Evolutionary conservation across 1,284 basidiomycete species (phyloP), one percentile per base, ranked within the genome.

Genomic region (Ceratobasidium sp.): DNA sequence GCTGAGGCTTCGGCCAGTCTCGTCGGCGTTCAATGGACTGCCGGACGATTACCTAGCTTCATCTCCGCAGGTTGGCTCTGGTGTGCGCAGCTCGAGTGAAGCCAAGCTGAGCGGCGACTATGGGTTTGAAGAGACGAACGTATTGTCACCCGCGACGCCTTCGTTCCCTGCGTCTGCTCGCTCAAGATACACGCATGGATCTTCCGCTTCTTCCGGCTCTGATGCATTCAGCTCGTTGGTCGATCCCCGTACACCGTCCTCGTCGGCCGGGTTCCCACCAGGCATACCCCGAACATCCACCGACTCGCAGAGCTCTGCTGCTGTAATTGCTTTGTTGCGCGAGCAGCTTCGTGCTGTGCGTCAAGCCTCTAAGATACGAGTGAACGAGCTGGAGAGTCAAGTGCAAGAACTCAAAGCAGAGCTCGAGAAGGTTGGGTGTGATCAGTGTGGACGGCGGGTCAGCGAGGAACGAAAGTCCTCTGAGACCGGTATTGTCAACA

Each of bases 341-440:
- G 62, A 65, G 41, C 74, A 62, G 39, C 49, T 64, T 48, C 53
- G 66, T 3, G 27, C 37, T 31, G 48, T 69, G 39, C 58, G 61
- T 37, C 51, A 48, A 51, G 51, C 61, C 22, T 61, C 59, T 7
- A 62, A 24, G 53, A 65, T 37, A n/a, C 71, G 61, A 46, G 59
- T 76, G 41, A 51, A 34, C 48, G 61, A 76, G 41, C 58, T 71
- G 59, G 74, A 63, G 37, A 51, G 9, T 34, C 66, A 75, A 24
- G 54, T 75, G n/a, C 43, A 61, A 19, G 34, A 41, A 41, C 49
- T 75, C 34, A 75, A 13, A 41, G 11, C 16, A 29, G 71, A 76
- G 46, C 48, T 73, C n/a, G 51, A 61, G 24, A 31, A 51, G 46
- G 2, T 54, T 24, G 34, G 39, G 61, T 71, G 63, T 61, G 68